Evolutionary conservation across 2,329 filamentous ascomycete genomes (phyloP), one percentile per base, ranked within the genome.

Genomic region (Microcera coccophila): DNA sequence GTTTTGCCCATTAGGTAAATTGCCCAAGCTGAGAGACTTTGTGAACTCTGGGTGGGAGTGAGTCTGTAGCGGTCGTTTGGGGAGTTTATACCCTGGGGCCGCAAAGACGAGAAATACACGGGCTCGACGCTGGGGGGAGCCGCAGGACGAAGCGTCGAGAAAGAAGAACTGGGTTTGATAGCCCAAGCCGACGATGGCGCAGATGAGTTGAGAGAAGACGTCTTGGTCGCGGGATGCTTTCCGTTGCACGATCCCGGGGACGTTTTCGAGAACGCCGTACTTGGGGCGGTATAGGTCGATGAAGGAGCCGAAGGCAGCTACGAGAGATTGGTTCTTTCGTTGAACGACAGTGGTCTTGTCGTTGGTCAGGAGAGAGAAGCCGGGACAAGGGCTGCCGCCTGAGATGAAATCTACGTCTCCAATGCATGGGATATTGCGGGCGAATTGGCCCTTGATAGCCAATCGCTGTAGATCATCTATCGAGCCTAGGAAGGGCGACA

Each of bases 191-290:
- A 91, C 82, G 1, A 93, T 66, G 1, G 81, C 75, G 48, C 84
- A 86, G 9, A 93, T 71, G 0, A 93, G 69, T 52, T 90, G 86
- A 1, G 81, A 82, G 39, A 90, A 81, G 0, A 87, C 78, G 44
- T 87, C 86, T 16, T 84, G 71, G 4, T 73, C 65, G 14, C 73
- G 65, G 22, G 63, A 65, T 5, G 58, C 55, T 15, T 62, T 68
- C 15, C 68, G 66, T 36, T 67, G 73, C 0, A 85, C 75, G 66
- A 91, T 87, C 0, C 68, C 72, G 0, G 78, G 65, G 0, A 94
- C 88, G 51, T 94, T 94, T 61, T 94, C 88, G 0, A 94, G 71
- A 0, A 91, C 52, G 0, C 82, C 85, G 57, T 86, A 91, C n/a
- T 78, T 72, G 0, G 88, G 87, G 0, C 83, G 76, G 50, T 87